Percentiles rank a stretch among this genome's conserved stretches.
phyloP scores from a whole-genome alignment of 306 rosid species.

The Adenanthera pavonina region DNA sequence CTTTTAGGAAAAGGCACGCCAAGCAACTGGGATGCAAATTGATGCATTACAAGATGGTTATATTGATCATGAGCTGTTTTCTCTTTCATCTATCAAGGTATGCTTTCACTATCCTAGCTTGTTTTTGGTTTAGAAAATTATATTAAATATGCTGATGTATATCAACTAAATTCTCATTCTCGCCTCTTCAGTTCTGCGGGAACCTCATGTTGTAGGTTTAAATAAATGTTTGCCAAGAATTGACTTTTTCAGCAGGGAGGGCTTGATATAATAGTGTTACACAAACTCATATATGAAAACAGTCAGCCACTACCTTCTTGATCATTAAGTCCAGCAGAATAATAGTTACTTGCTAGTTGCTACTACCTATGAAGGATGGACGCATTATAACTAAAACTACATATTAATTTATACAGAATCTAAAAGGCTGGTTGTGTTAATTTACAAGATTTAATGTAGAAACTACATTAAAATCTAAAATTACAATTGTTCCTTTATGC shows the following conservation, averaged over 20 bases:
- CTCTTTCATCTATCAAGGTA: constrained; percentile 93
- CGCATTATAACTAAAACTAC: neutral
- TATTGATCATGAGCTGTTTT: constrained; percentile 74
- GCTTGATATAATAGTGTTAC: neutral
- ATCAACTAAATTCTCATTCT: neutral
- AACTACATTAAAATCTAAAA: neutral
- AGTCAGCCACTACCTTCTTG: neutral
- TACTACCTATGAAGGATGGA: neutral
- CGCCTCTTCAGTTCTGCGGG: neutral
- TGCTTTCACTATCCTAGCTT: constrained; percentile 30
- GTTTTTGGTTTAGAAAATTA: constrained; percentile 9
- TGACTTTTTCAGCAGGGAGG: neutral
- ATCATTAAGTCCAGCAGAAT: neutral
- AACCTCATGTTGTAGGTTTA: constrained; percentile 1
- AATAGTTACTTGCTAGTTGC: neutral
- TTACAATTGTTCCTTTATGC: neutral
- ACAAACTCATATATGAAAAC: neutral
- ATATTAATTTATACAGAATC: neutral
- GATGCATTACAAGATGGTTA: constrained; percentile 85
- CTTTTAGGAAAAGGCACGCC: constrained; percentile 79
- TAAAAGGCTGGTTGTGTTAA: neutral
- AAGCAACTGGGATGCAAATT: constrained; percentile 86
- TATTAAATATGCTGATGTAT: neutral
- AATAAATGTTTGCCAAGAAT: neutral
- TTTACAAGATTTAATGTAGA: neutral